These are phyloP conservation scores for Daldinia grandis DNA, from an alignment of 495 filamentous ascomycete genomes.

Conservation along the genomic window DNA sequence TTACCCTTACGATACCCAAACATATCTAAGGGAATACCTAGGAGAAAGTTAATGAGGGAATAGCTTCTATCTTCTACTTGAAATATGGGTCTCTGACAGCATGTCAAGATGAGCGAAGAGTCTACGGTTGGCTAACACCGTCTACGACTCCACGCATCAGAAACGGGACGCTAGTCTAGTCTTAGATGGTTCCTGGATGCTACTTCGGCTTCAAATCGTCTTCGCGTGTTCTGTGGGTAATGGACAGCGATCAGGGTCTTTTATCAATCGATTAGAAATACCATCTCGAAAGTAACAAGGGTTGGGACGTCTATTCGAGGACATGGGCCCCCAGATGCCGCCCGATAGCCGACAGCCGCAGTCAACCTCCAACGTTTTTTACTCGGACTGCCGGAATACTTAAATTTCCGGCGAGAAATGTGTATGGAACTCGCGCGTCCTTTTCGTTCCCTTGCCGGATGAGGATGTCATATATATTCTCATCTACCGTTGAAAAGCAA, in stretches of 20 bases:
- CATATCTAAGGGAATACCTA: background rate
- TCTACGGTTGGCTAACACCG: background rate
- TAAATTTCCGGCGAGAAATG: background rate
- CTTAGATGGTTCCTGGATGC: background rate
- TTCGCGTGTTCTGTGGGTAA: background rate
- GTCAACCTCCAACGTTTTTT: background rate
- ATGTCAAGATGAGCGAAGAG: background rate
- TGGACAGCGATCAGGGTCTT: background rate
- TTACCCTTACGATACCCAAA: background rate
- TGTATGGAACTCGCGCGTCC: background rate
- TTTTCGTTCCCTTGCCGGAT: background rate
- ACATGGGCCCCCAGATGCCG: constrained; percentile 17
- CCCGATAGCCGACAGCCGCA: constrained; percentile 34
- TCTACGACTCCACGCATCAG: background rate
- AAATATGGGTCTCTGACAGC: background rate
- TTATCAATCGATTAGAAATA: constrained; percentile 23
- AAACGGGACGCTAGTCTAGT: background rate
- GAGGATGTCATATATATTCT: background rate
- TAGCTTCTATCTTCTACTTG: background rate
- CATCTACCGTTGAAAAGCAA: constrained; percentile 5
- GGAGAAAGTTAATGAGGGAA: background rate
- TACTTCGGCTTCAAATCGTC: background rate
- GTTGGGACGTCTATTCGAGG: background rate
- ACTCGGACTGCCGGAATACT: background rate
- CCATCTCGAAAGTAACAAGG: background rate